phyloP scores from a whole-genome alignment of 2,329 filamentous ascomycete genomes.

The Talaromyces sp. region DNA sequence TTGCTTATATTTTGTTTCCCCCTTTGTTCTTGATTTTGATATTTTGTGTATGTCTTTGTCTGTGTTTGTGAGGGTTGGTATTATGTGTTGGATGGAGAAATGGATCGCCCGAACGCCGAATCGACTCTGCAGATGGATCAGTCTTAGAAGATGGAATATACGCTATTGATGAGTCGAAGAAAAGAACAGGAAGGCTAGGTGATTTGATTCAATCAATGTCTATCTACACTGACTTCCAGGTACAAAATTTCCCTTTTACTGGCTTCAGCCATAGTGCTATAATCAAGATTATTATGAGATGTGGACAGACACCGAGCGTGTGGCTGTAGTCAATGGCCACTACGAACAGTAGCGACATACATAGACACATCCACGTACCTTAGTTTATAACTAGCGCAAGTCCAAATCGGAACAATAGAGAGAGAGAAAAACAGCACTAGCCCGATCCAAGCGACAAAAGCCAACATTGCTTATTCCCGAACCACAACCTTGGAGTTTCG shows the following conservation, averaged over 20 bases:
- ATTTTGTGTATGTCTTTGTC: slow-evolving; percentile 2
- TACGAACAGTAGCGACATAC: background rate
- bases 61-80: background rate
- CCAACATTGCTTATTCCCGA: slow-evolving; percentile 14
- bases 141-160: background rate
- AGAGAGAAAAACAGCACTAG: background rate
- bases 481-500: background rate
- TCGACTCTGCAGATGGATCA: background rate
- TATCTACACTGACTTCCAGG: background rate
- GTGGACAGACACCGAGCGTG: background rate
- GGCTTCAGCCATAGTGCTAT: background rate
- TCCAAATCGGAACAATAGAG: background rate
- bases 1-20: slow-evolving; percentile 21
- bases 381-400: background rate
- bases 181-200: background rate
- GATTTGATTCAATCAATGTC: background rate
- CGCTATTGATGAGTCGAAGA: background rate
- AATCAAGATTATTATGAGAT: background rate
- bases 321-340: background rate
- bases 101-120: background rate
- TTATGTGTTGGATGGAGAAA: background rate
- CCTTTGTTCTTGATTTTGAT: slow-evolving; percentile 1
- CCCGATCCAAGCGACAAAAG: background rate
- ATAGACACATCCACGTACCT: background rate
- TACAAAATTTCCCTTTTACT: background rate